A percentile compares a stretch with the other conserved stretches of the same genome.
phyloP scores from a whole-genome alignment of 108 stramenopile species.

The Bacterosira constricta region DNA sequence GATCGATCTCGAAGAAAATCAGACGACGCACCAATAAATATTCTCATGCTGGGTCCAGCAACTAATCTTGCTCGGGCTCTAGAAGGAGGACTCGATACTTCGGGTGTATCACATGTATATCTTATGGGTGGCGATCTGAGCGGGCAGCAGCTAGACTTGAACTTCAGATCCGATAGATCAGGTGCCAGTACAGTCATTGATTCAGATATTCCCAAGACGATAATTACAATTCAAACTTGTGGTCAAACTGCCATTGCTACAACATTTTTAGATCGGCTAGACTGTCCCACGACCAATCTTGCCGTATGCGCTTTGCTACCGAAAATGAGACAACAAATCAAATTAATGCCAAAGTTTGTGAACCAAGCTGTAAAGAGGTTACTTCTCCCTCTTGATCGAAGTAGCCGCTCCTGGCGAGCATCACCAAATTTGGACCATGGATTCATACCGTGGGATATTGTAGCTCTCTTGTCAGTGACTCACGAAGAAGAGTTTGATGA shows the following conservation, averaged over 20 bases:
- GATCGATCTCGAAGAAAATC: neutral
- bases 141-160: constrained; percentile 15
- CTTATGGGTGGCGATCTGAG: constrained; percentile 34
- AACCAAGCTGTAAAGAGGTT: constrained; percentile 8
- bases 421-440: constrained; percentile 21
- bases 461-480: constrained; percentile 28
- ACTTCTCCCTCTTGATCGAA: neutral
- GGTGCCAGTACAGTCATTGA: constrained; percentile 10
- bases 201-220: constrained; percentile 6
- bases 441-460: constrained; percentile 42
- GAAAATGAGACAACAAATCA: constrained; percentile 22
- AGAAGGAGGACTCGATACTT: neutral
- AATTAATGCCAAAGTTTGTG: constrained; percentile 31
- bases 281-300: constrained; percentile 14
- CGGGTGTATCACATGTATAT: neutral
- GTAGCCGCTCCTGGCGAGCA: neutral
- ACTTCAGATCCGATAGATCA: constrained; percentile 26
- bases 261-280: neutral
- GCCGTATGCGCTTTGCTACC: constrained; percentile 22
- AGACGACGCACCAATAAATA: neutral
- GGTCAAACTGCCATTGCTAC: constrained; percentile 3
- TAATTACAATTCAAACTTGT: constrained; percentile 24
- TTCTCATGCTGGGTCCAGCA: constrained; percentile 28
- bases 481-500: constrained; percentile 23
- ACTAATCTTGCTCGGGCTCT: constrained; percentile 29